Conservation (phyloP, 805 yeast species). For the Ogataea siamensis region DNA sequence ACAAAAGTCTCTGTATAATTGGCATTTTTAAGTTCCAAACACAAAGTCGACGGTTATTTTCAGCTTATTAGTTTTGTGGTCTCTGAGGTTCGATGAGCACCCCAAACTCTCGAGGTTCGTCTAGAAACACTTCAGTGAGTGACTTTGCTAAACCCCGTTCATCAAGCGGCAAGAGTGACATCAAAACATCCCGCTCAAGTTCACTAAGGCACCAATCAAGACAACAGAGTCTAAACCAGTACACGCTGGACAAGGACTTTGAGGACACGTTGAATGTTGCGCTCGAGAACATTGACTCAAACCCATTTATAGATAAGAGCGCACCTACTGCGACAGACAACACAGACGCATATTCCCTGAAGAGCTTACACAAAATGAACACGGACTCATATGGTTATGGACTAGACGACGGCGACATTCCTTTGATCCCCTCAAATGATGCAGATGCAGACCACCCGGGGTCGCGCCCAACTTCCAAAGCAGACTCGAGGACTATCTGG, state of each 20-base stretch:
- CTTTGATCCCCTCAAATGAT: conserved; percentile 22
- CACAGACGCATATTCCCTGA: conserved; percentile 27
- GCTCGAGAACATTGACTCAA: conserved; percentile 47
- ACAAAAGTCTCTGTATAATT: no score
- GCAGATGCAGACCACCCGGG: conserved; percentile 5
- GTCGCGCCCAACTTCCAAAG: conserved; percentile 21
- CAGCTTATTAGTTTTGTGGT: no score
- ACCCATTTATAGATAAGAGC: conserved; percentile 26
- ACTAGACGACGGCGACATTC: conserved; percentile 26
- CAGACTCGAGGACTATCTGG: conserved; percentile 31
- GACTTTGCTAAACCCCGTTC: conserved; percentile 3
- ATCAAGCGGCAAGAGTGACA: conserved; percentile 2
- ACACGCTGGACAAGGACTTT: conserved; percentile 56
- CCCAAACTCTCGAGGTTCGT: conserved; percentile 10
- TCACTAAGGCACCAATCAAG: conserved; percentile 12
- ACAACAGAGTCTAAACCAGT: conserved; percentile 36
- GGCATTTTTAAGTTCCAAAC: no score
- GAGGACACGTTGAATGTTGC: conserved; percentile 68
- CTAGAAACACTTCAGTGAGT: neutral
- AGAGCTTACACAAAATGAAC: conserved; percentile 32
- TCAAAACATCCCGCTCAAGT: conserved; percentile 3
- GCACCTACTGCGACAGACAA: conserved; percentile 35
- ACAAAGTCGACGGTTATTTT: no score
- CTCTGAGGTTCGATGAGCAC: conserved; percentile 15
- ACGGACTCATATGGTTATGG: conserved; percentile 23